These are phyloP conservation scores for Cytospora piceae DNA, from an alignment of 2,329 filamentous ascomycete species.

Conservation along the genomic window DNA sequence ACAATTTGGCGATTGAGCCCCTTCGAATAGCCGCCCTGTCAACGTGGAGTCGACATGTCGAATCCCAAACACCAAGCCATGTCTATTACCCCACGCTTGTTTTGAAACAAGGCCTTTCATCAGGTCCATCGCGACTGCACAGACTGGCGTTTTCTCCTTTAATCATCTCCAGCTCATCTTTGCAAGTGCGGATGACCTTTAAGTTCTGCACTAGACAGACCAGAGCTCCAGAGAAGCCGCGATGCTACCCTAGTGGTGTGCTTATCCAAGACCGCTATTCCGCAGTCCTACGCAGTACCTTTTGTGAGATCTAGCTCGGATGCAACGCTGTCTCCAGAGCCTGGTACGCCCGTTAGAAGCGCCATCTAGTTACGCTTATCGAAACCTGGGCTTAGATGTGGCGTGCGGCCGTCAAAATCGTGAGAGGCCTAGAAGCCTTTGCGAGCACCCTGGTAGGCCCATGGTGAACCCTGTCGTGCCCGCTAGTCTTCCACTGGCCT, in stretches of 20 bases:
- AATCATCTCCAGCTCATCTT: neutral
- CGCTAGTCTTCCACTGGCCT: neutral
- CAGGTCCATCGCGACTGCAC: neutral
- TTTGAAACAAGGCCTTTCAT: slow-evolving; percentile 18
- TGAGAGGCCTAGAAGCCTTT: neutral
- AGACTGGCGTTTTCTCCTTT: slow-evolving; percentile 1
- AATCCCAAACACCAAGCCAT: slow-evolving; percentile 12
- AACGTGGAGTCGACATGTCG: slow-evolving; percentile 1
- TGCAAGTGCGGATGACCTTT: neutral
- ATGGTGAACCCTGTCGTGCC: neutral
- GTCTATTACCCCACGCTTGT: slow-evolving; percentile 6
- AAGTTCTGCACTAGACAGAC: neutral
- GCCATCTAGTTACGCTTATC: neutral
- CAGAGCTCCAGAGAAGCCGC: neutral
- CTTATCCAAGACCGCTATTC: neutral
- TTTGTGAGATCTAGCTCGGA: neutral
- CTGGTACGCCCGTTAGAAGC: neutral
- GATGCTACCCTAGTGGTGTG: neutral
- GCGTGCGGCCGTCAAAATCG: neutral
- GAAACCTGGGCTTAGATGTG: neutral
- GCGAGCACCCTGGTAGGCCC: neutral
- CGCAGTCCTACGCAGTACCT: neutral
- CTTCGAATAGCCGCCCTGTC: slow-evolving; percentile 19
- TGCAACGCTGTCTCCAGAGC: neutral
- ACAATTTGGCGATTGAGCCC: slow-evolving; percentile 3